Percentiles rank a stretch among this genome's conserved stretches.
These are phyloP conservation scores for Acanthochlamys bracteata DNA, from an alignment of 106 monocot genomes.

Conservation along the genomic window DNA sequence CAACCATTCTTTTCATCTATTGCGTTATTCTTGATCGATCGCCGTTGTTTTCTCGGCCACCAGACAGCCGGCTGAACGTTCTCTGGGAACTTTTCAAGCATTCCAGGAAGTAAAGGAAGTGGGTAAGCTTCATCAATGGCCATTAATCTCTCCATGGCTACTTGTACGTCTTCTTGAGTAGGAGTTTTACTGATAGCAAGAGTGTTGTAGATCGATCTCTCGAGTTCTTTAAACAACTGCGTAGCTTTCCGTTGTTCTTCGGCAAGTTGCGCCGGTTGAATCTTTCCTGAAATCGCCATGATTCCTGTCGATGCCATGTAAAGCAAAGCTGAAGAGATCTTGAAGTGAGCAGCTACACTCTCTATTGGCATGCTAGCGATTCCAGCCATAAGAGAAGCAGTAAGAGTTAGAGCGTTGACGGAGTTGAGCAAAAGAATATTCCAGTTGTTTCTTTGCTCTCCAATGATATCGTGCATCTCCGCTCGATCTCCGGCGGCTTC, in stretches of 20 bases:
- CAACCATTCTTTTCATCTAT: conserved; percentile 26
- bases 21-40: not conserved
- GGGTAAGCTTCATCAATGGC: conserved; percentile 80
- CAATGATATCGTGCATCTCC: conserved; percentile 79
- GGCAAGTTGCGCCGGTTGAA: conserved; percentile 91
- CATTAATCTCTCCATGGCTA: conserved; percentile 49
- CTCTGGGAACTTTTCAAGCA: conserved; percentile 85
- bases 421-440: conserved; percentile 53
- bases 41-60: conserved; percentile 42
- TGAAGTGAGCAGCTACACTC: conserved; percentile 19
- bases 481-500: conserved; percentile 69
- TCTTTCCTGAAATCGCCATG: conserved; percentile 47
- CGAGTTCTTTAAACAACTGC: conserved; percentile 55
- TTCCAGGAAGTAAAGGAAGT: conserved; percentile 49
- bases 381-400: conserved; percentile 51
- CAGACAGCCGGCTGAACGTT: conserved; percentile 53
- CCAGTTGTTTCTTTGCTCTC: conserved; percentile 72
- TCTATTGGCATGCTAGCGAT: conserved; percentile 12
- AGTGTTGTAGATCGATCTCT: conserved; percentile 31
- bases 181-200: conserved; percentile 6
- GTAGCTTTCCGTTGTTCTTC: conserved; percentile 84
- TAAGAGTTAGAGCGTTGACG: conserved; percentile 39
- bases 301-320: conserved; percentile 30
- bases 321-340: conserved; percentile 35
- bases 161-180: conserved; percentile 26